phyloP scores from a whole-genome alignment of 1,139 yeast genomes.

The Debaryomyces fabryi region DNA sequence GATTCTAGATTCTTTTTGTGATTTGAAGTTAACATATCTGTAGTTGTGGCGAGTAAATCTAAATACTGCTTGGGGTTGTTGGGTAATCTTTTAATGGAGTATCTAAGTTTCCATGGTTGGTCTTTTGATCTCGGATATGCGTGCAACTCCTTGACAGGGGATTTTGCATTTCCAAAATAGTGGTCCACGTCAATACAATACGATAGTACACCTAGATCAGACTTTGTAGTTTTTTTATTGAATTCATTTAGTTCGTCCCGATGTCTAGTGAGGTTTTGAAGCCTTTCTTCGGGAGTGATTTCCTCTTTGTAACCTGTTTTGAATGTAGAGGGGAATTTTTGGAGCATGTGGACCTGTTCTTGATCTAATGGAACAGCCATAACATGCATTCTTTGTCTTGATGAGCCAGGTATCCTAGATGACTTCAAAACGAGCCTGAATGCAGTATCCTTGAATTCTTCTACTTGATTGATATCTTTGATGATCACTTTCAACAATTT shows the following conservation, averaged over 20 bases:
- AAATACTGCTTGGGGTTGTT: constrained; percentile 10
- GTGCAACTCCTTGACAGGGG: constrained; percentile 11
- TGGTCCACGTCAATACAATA: constrained; percentile 17
- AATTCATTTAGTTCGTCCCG: constrained; percentile 21
- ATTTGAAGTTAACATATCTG: constrained; percentile 12
- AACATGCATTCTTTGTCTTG: constrained; percentile 20
- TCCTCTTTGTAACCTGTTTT: constrained; percentile 29
- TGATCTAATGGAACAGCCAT: constrained; percentile 37
- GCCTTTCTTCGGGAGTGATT: constrained; percentile 22
- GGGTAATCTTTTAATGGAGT: constrained; percentile 11
- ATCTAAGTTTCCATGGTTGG: constrained; percentile 15
- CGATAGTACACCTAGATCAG: constrained; percentile 11
- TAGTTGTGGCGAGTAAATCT: constrained; percentile 10
- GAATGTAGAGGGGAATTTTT: constrained; percentile 25
- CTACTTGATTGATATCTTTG: constrained; percentile 27
- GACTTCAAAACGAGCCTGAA: constrained; percentile 35
- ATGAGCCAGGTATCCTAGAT: constrained; percentile 12
- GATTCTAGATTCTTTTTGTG: constrained; percentile 7
- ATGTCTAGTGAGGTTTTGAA: constrained; percentile 22
- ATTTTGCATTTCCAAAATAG: constrained; percentile 12
- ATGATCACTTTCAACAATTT: constrained; percentile 46
- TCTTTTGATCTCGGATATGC: constrained; percentile 15
- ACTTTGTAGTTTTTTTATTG: constrained; percentile 16
- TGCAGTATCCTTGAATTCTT: constrained; percentile 18
- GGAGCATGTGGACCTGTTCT: constrained; percentile 27